Percentiles rank a stretch among this genome's conserved stretches.
phyloP scores from a whole-genome alignment of 208 protist species.

The Wallacemonas sp. region DNA sequence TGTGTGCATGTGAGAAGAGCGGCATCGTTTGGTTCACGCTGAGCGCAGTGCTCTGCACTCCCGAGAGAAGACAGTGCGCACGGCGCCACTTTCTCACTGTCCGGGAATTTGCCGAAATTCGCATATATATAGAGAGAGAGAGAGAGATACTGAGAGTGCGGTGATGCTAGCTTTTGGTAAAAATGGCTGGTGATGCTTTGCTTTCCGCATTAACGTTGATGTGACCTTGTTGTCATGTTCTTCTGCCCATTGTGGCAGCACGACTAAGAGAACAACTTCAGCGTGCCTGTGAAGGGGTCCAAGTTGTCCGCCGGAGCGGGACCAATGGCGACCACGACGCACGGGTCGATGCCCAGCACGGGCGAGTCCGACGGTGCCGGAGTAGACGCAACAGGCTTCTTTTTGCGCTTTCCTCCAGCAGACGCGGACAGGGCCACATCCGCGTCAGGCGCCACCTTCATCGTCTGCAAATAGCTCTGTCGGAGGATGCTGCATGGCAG shows the following conservation, averaged over 20 bases:
- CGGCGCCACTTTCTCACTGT: no score
- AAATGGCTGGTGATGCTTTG: no score
- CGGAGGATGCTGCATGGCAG: constrained; percentile 30
- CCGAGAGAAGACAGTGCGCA: no score
- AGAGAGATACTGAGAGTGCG: no score
- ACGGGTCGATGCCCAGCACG: neutral
- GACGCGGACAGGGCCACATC: neutral
- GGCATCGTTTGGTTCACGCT: no score
- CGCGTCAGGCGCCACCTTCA: neutral
- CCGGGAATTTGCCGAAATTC: no score
- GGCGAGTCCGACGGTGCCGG: neutral
- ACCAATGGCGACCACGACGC: constrained; percentile 59
- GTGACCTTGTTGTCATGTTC: no score
- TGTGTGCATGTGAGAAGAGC: neutral
- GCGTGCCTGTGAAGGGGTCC: constrained; percentile 60
- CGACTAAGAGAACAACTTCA: constrained; percentile 69
- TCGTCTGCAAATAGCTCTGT: constrained; percentile 2
- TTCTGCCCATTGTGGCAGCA: neutral
- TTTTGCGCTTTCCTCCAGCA: neutral
- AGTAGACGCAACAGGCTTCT: neutral
- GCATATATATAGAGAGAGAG: no score
- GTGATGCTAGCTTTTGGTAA: no score
- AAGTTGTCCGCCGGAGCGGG: constrained; percentile 50
- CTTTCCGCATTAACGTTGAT: no score
- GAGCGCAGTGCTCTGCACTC: no score